Evolutionary conservation across 495 filamentous ascomycete species (phyloP).

Genomic region (Pseudoneurospora amorphoporcata): DNA sequence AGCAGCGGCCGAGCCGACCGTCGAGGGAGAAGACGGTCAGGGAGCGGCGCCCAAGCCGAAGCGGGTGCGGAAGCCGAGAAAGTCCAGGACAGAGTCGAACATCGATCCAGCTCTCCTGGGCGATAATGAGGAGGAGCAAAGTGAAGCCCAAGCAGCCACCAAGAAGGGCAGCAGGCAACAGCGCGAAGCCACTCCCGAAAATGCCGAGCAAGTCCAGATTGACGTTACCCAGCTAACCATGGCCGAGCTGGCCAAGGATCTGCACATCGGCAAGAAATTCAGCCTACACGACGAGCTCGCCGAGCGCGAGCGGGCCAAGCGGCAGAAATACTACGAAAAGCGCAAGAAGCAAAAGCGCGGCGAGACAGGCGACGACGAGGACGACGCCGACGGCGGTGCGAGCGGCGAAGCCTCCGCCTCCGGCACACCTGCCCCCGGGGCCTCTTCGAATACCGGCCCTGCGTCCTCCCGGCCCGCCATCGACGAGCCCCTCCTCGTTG

Average conservation of each 20-base stretch:
- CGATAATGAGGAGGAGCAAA: constrained; percentile 12
- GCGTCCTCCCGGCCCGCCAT: background rate
- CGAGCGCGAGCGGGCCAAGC: constrained; percentile 33
- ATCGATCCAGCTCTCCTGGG: background rate
- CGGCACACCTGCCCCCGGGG: background rate
- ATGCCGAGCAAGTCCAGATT: constrained; percentile 62
- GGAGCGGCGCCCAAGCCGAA: background rate
- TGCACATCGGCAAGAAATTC: constrained; percentile 70
- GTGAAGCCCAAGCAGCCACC: constrained; percentile 14
- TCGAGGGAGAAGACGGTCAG: background rate
- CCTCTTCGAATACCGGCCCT: background rate
- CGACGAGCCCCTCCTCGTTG: background rate
- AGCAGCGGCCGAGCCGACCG: background rate
- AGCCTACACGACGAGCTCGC: constrained; percentile 51
- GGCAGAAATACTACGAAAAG: constrained; percentile 28
- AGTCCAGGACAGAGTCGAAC: background rate
- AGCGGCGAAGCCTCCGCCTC: constrained; percentile 4
- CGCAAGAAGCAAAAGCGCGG: constrained; percentile 14
- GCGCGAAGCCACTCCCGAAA: constrained; percentile 58
- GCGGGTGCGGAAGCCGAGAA: background rate
- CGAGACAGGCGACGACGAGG: constrained; percentile 5
- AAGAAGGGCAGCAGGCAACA: constrained; percentile 4
- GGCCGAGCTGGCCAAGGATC: constrained; percentile 69
- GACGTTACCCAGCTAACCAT: constrained; percentile 63
- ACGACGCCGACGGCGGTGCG: background rate